phyloP scores from a whole-genome alignment of 2,329 filamentous ascomycete species.

The Penicillium capsulatum region DNA sequence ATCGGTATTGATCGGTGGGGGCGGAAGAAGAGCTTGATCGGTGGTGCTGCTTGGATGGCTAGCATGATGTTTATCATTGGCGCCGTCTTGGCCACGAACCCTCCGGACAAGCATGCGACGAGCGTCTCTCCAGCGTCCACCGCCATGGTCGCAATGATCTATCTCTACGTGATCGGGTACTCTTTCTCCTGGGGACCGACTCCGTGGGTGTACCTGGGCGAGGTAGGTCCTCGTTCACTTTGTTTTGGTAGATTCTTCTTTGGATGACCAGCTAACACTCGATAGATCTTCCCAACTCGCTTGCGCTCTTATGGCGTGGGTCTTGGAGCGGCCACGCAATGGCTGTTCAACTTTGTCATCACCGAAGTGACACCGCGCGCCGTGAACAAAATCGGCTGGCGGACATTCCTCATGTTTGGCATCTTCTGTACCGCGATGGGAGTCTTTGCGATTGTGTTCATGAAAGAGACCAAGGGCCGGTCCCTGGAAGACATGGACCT shows the following conservation, averaged over 20 bases:
- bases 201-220: constrained; percentile 35
- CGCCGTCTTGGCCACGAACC: constrained; percentile 31
- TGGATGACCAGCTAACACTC: constrained; percentile 1
- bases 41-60: constrained; percentile 34
- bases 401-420: constrained; percentile 42
- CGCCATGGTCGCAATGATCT: constrained; percentile 47
- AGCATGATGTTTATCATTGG: constrained; percentile 42
- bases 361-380: constrained; percentile 41
- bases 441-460: constrained; percentile 33
- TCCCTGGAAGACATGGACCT: constrained; percentile 41
- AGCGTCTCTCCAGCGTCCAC: constrained; percentile 31
- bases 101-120: constrained; percentile 25
- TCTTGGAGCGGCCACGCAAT: constrained; percentile 37
- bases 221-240: constrained; percentile 19
- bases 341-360: constrained; percentile 43
- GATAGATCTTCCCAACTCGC: constrained; percentile 38
- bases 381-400: constrained; percentile 38
- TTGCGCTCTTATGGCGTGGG: constrained; percentile 41
- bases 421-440: constrained; percentile 38
- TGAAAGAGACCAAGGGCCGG: constrained; percentile 40
- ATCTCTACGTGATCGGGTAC: constrained; percentile 44
- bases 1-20: constrained; percentile 40
- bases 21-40: constrained; percentile 33
- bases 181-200: constrained; percentile 25
- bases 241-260: no score